Evolutionary conservation across 2,329 filamentous ascomycete species (phyloP).

Genomic region (Camptophora hylomeconis): DNA sequence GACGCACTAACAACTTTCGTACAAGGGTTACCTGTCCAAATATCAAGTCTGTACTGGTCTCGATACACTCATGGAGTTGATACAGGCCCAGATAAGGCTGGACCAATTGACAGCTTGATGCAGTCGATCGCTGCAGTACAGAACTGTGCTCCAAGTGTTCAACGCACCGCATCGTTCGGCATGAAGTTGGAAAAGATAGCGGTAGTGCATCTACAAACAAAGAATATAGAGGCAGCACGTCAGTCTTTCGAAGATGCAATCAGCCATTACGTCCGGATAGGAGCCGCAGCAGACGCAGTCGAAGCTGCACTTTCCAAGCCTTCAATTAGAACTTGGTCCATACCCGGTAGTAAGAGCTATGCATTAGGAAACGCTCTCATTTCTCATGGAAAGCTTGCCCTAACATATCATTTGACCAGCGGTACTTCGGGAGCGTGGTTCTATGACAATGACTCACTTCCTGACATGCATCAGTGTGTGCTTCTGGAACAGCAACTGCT

Average conservation of each 20-base stretch:
- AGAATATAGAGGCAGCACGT: conserved; percentile 23
- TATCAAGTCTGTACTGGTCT: conserved; percentile 35
- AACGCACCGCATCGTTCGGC: conserved; percentile 26
- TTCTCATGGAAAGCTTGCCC: conserved; percentile 12
- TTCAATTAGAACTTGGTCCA: conserved; percentile 20
- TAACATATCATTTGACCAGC: neutral
- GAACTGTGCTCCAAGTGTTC: conserved; percentile 22
- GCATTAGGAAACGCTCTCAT: conserved; percentile 26
- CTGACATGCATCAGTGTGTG: conserved; percentile 11
- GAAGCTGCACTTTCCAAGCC: conserved; percentile 19
- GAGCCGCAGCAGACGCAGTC: conserved; percentile 21
- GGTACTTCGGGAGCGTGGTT: too few species aligned
- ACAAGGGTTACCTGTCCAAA: too few species aligned
- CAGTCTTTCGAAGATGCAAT: conserved; percentile 28
- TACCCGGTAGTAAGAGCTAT: conserved; percentile 24
- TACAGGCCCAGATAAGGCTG: conserved; percentile 20
- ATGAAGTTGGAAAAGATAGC: conserved; percentile 33
- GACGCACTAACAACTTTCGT: too few species aligned
- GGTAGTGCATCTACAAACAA: conserved; percentile 26
- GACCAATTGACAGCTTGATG: conserved; percentile 27
- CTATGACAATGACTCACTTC: conserved; percentile 9
- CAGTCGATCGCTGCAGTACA: conserved; percentile 28
- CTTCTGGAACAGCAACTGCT: conserved; percentile 14
- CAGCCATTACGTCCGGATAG: conserved; percentile 26
- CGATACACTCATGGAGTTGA: conserved; percentile 32